phyloP scores from a whole-genome alignment of 2,329 filamentous ascomycete species.

The Talaromyces rugulosus region DNA sequence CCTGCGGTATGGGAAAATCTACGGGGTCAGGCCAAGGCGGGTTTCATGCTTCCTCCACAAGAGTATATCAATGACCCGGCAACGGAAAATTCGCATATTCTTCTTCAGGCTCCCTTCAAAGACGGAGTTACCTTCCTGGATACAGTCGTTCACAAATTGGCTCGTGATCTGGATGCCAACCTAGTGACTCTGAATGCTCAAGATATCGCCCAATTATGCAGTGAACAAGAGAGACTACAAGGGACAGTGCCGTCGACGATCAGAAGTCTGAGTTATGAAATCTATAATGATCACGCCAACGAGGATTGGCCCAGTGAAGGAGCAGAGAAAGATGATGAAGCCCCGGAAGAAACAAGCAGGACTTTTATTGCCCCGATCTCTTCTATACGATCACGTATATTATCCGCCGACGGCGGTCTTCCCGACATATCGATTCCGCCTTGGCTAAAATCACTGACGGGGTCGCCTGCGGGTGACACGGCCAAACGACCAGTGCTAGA shows the following conservation, averaged over 20 bases:
- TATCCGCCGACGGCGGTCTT: conserved; percentile 10
- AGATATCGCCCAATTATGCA: conserved; percentile 43
- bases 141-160: conserved; percentile 60
- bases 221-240: conserved; percentile 38
- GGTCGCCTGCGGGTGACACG: conserved; percentile 20
- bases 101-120: conserved; percentile 56
- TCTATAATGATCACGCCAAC: conserved; percentile 31
- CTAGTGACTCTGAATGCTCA: conserved; percentile 42
- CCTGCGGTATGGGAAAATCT: conserved; percentile 47
- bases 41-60: conserved; percentile 40
- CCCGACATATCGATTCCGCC: conserved; percentile 31
- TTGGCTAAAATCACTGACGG: conserved; percentile 27
- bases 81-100: conserved; percentile 52
- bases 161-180: conserved; percentile 50
- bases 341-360: conserved; percentile 35
- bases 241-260: conserved; percentile 31
- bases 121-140: conserved; percentile 55
- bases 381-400: conserved; percentile 2
- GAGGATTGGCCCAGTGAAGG: conserved; percentile 29
- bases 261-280: conserved; percentile 51
- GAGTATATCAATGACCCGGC: conserved; percentile 45
- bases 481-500: conserved; percentile 4
- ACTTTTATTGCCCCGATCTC: neutral
- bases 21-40: conserved; percentile 47
- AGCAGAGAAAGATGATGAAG: conserved; percentile 43